Base-by-base conservation (phyloP, 768 basidiomycete genomes). In the Clavaria fumosa region DNA sequence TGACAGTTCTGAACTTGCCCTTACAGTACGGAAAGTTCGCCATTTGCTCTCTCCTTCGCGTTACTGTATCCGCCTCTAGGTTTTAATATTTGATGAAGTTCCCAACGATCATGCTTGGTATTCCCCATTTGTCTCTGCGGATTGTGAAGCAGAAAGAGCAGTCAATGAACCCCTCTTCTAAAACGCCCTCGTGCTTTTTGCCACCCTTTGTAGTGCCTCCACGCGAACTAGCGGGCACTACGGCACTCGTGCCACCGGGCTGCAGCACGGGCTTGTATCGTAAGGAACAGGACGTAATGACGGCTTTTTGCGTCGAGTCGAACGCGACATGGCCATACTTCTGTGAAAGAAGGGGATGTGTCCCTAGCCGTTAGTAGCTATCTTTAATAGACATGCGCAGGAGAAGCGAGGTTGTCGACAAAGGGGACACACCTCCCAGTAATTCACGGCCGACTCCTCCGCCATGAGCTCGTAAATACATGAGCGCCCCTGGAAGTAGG, bases 391-490 rank as follows among this genome's bases (percentile, higher is more conserved):
- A 12, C 42, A n/a, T 22, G 20, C 39, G 34, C 31, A 7, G 39
- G 10, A 38, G 10, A 19, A n/a, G 37, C 23, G 32, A 17, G 10
- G n/a, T 15, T 10, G 12, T 19, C 32, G 30, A 23, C 21, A 11
- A 12, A 44, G 19, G 14, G 18, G 23, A 41, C 49, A 17, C 28
- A 81, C 88, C 75, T 97, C 91, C 88, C 89, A 96, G 50, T 95
- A 96, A 53, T 91, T 89, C 28, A 95, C 90, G 2, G 90, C 89
- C 1, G 78, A 81, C 53, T 93, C 90, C 56, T 99, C 93, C 1
- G 90, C 82, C 91, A 99, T 95, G 34, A 97, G 70, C 55, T 97
- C 93, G 58, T 95, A 97, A 40, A 99, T 95, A 50, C 90, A 93
- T 17, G 95, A 58, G 24, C 86, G 79, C 3, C 93, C 93, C 67